These are phyloP conservation scores for Pythium plurisporium DNA, from an alignment of 352 stramenopile genomes.

Conservation along the genomic window DNA sequence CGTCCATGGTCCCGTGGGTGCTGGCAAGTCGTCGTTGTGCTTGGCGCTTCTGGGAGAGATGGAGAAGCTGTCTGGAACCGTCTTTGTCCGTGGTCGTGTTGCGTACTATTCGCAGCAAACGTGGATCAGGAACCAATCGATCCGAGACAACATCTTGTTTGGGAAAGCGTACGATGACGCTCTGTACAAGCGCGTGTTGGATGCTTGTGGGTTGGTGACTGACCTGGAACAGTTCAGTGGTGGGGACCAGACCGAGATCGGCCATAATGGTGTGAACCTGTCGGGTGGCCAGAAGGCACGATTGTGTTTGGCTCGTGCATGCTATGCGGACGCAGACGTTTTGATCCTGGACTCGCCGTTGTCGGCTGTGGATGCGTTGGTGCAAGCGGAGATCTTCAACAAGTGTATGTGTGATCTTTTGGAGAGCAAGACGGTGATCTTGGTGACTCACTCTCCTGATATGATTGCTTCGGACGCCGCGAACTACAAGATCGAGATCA, in stretches of 20 bases:
- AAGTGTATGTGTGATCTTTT: conserved; percentile 36
- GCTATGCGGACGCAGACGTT: conserved; percentile 58
- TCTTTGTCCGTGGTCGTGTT: conserved; percentile 44
- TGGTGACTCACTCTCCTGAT: conserved; percentile 10
- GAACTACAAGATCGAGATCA: not conserved
- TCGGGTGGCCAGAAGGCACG: conserved; percentile 79
- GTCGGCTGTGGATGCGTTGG: conserved; percentile 91
- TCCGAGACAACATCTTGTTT: conserved; percentile 89
- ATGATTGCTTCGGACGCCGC: conserved; percentile 12
- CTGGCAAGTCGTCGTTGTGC: conserved; percentile 55
- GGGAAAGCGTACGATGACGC: conserved; percentile 45
- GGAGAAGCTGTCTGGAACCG: conserved; percentile 35
- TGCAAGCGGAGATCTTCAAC: conserved; percentile 86
- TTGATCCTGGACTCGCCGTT: conserved; percentile 92
- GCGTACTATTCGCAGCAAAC: conserved; percentile 77
- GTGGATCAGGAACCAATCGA: conserved; percentile 72
- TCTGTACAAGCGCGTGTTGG: conserved; percentile 47
- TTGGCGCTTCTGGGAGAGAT: conserved; percentile 81
- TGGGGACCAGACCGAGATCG: conserved; percentile 93
- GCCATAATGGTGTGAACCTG: conserved; percentile 94
- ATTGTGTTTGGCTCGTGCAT: conserved; percentile 60
- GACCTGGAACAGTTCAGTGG: conserved; percentile 81
- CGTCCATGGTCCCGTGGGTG: conserved; percentile 41
- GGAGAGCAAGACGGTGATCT: conserved; percentile 12
- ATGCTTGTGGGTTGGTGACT: conserved; percentile 73